Conservation (phyloP, 2,329 filamentous ascomycete species). For the Colletotrichum paranaense region DNA sequence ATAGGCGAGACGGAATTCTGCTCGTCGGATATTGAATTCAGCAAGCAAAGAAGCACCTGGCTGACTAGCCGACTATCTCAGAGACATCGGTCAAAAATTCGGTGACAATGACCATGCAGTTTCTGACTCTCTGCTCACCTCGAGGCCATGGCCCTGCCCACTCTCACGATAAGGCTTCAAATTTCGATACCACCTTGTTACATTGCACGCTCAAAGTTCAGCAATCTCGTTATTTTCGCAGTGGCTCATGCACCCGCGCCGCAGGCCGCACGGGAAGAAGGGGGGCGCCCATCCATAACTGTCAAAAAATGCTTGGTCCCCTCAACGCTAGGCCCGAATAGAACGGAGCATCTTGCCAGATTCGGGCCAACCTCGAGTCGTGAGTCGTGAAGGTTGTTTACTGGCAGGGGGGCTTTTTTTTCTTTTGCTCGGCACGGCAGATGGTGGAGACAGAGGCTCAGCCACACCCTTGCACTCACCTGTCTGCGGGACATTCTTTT, state of each 20-base stretch:
- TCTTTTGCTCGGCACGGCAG: not conserved
- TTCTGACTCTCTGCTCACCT: not conserved
- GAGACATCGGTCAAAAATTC: no score
- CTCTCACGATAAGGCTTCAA: not conserved
- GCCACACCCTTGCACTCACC: not conserved
- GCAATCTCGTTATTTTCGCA: not conserved
- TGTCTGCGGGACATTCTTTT: not conserved
- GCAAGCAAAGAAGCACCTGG: no score
- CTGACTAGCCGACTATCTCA: no score
- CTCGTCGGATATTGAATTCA: no score
- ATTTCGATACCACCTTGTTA: not conserved
- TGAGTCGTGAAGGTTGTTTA: constrained; percentile 22
- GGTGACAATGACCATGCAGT: not conserved
- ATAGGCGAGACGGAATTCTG: no score
- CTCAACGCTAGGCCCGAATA: not conserved
- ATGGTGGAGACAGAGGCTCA: not conserved
- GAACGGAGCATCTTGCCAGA: not conserved
- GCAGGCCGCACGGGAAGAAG: constrained; percentile 3
- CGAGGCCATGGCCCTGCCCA: not conserved
- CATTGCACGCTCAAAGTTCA: not conserved
- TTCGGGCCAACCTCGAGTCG: not conserved
- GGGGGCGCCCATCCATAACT: not conserved
- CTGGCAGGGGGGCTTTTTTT: not conserved
- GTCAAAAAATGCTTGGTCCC: constrained; percentile 3
- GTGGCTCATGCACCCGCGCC: constrained; percentile 10